These are phyloP conservation scores for Ogataea allantospora DNA, from an alignment of 805 yeast genomes.

Conservation along the genomic window DNA sequence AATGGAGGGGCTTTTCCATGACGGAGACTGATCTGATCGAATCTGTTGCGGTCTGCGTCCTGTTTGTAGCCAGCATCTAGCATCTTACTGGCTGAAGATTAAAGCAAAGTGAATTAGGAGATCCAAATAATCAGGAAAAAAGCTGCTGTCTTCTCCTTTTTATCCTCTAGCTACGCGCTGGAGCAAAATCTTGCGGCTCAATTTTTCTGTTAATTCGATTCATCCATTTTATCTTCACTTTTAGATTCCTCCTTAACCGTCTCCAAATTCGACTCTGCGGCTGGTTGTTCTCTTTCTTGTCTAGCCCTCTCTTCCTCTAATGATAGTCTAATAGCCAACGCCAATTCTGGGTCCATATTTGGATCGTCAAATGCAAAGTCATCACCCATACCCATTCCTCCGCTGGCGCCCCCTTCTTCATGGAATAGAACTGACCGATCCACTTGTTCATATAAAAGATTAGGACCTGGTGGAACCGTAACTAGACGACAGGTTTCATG, in stretches of 20 bases:
- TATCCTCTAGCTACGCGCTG: constrained; percentile 17
- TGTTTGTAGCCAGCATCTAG: constrained; percentile 19
- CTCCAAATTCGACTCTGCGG: constrained; percentile 18
- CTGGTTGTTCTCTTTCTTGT: constrained; percentile 68
- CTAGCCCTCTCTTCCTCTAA: constrained; percentile 92
- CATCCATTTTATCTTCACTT: constrained; percentile 23
- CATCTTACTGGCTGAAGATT: constrained; percentile 14
- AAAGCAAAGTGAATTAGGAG: constrained; percentile 11
- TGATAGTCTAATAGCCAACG: constrained; percentile 90
- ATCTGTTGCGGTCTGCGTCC: constrained; percentile 8
- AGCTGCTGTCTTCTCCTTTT: constrained; percentile 4
- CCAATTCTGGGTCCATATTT: constrained; percentile 93
- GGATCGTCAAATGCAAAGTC: constrained; percentile 77
- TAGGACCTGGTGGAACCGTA: constrained; percentile 86
- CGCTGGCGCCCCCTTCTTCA: constrained; percentile 55
- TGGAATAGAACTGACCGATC: constrained; percentile 72
- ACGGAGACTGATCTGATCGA: constrained; percentile 11
- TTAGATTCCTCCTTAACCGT: constrained; percentile 25
- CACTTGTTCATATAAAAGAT: constrained; percentile 76
- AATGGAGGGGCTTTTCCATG: not conserved
- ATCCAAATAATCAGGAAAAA: constrained; percentile 6
- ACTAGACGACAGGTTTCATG: constrained; percentile 79
- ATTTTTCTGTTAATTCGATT: constrained; percentile 17
- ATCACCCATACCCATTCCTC: constrained; percentile 38
- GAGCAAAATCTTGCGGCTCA: constrained; percentile 10